Evolutionary conservation across 306 rosid species (phyloP), one percentile per base, ranked within the genome.

Genomic region (Cucumis cinereus): DNA sequence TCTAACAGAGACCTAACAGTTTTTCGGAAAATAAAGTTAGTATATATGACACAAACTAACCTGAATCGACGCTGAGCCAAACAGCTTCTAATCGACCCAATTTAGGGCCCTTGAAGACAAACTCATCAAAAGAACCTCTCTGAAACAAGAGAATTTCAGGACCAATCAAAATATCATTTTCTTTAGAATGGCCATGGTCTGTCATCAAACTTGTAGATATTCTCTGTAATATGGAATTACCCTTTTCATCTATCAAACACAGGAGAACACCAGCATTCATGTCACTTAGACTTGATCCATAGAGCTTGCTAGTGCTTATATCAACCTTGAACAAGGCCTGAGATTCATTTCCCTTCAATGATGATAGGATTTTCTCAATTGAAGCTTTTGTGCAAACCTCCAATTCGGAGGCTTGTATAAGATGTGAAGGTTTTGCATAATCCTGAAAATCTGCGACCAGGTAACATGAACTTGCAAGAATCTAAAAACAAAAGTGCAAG

Each of bases 11-110:
- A 69, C 56, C 55, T 3, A 13, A 41, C 8, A 68, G 24, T 41
- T 43, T 30, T 22, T 19, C 43, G 24, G 73, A 40, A 66, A 40
- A 66, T 17, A 20, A 19, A 36, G 12, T 20, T 30, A 2, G 10
- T 38, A 5, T n/a, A 15, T 5, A 20, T 11, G 76, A 64, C 12
- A 74, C 64, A 62, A 67, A 79, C 80, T 77, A 83, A 94, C 97
- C 98, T 79, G 97, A 91, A 64, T 94, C 98, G 79, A 94, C 84
- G 58, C 97, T 75, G 13, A 91, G 81, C 97, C 98, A 94, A 71
- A 94, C 76, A 58, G 98, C 97, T 45, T 82, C 77, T 28, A 90
- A 38, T 74, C 77, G 83, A 76, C 87, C 84, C 19, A 89, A 62
- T 73, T 89, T 86, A 38, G 97, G 97, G 62, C 97, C 96, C 80